phyloP scores from a whole-genome alignment of 1,139 yeast species.

The Geotrichum aggregatum region DNA sequence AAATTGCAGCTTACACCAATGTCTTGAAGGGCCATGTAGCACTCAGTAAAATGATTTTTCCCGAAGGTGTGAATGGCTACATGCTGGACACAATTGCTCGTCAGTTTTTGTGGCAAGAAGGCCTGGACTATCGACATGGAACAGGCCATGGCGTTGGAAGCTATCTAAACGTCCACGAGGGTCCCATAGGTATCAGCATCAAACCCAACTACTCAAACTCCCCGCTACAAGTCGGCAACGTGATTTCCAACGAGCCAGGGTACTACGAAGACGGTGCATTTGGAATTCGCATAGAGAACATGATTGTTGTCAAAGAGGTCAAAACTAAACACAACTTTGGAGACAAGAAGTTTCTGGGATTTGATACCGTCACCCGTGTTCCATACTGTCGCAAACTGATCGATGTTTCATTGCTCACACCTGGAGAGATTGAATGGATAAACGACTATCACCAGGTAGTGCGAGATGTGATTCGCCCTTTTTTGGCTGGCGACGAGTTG shows the following conservation, averaged over 20 bases:
- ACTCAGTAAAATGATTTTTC: conserved; percentile 71
- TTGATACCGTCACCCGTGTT: conserved; percentile 82
- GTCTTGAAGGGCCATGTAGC: conserved; percentile 92
- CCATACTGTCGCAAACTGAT: conserved; percentile 77
- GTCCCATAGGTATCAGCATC: conserved; percentile 89
- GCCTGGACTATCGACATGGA: conserved; percentile 91
- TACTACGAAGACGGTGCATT: conserved; percentile 87
- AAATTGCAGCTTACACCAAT: conserved; percentile 71
- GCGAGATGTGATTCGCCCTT: conserved; percentile 52
- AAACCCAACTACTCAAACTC: conserved; percentile 39
- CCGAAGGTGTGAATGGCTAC: conserved; percentile 81
- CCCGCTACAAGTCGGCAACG: conserved; percentile 63
- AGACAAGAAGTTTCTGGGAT: conserved; percentile 61
- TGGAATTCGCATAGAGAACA: conserved; percentile 89
- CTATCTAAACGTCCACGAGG: conserved; percentile 90
- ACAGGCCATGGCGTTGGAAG: conserved; percentile 98
- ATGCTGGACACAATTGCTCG: conserved; percentile 85
- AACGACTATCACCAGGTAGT: conserved; percentile 63
- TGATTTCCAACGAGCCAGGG: conserved; percentile 93
- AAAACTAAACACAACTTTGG: conserved; percentile 41
- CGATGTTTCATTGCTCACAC: conserved; percentile 52
- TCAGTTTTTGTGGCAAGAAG: conserved; percentile 79
- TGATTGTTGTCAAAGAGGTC: conserved; percentile 57
- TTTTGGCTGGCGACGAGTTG: conserved; percentile 48
- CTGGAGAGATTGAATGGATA: conserved; percentile 62